phyloP scores from a whole-genome alignment of 2,329 filamentous ascomycete species.

The Sclerotinia minor region DNA sequence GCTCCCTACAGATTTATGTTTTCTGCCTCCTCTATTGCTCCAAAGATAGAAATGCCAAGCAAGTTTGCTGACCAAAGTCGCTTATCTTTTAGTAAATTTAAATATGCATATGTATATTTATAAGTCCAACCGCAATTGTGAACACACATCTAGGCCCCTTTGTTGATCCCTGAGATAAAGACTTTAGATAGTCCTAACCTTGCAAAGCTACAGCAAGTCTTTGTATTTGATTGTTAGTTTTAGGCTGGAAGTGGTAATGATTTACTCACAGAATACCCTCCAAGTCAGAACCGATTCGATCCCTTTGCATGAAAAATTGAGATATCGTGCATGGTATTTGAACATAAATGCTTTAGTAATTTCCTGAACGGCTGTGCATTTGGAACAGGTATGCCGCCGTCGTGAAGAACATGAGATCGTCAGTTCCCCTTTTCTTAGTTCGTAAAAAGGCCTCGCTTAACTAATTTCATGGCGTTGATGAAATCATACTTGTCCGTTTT shows the following conservation, averaged over 20 bases:
- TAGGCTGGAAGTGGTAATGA: not conserved
- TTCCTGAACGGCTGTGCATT: slow-evolving; percentile 27
- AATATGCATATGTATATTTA: slow-evolving; percentile 26
- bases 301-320: slow-evolving; percentile 24
- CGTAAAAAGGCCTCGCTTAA: slow-evolving; percentile 25
- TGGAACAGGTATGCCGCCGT: slow-evolving; percentile 29
- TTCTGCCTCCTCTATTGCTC: slow-evolving; percentile 26
- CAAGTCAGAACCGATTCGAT: slow-evolving; percentile 27
- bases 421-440: slow-evolving; percentile 5
- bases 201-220: slow-evolving; percentile 25
- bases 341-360: slow-evolving; percentile 27
- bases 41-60: slow-evolving; percentile 4
- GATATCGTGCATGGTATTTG: slow-evolving; percentile 20
- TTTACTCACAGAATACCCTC: slow-evolving; percentile 25
- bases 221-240: slow-evolving; percentile 18
- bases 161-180: slow-evolving; percentile 25
- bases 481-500: slow-evolving; percentile 31
- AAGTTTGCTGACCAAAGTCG: slow-evolving; percentile 22
- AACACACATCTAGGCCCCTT: slow-evolving; percentile 22
- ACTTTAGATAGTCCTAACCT: slow-evolving; percentile 24
- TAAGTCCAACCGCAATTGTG: slow-evolving; percentile 21
- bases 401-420: slow-evolving; percentile 21
- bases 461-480: slow-evolving; percentile 26
- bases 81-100: slow-evolving; percentile 17
- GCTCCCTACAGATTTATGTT: slow-evolving; percentile 22